A percentile compares a stretch with the other conserved stretches of the same genome.
Conservation (phyloP, 2,329 filamentous ascomycete genomes). For the Xylaria sp. region DNA sequence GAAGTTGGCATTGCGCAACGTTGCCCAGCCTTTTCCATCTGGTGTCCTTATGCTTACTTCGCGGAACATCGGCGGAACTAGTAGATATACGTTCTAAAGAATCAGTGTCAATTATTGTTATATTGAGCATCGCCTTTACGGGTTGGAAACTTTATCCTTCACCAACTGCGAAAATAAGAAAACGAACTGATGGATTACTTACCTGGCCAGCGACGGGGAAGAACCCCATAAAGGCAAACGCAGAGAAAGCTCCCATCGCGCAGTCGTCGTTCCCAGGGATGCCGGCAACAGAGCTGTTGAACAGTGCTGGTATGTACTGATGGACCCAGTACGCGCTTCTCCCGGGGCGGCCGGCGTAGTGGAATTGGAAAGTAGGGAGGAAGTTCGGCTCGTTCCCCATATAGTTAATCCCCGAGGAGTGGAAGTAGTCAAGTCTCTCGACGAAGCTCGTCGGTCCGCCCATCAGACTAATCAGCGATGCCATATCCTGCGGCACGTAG, state of each 20-base stretch:
- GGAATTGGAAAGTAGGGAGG: slow-evolving; percentile 65
- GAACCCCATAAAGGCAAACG: slow-evolving; percentile 63
- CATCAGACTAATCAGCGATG: slow-evolving; percentile 53
- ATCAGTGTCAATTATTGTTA: not conserved
- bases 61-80: slow-evolving; percentile 61
- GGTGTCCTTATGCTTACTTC: slow-evolving; percentile 54
- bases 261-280: slow-evolving; percentile 67
- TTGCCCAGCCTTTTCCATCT: slow-evolving; percentile 59
- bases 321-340: slow-evolving; percentile 65
- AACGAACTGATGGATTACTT: not conserved
- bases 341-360: slow-evolving; percentile 74
- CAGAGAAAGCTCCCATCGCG: slow-evolving; percentile 64
- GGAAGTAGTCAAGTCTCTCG: slow-evolving; percentile 71
- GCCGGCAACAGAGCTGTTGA: slow-evolving; percentile 71
- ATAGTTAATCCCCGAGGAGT: slow-evolving; percentile 72
- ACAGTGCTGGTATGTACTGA: slow-evolving; percentile 72
- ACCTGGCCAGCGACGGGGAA: slow-evolving; percentile 64
- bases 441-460: slow-evolving; percentile 68
- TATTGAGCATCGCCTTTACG: not conserved
- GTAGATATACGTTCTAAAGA: slow-evolving; percentile 58
- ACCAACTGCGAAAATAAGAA: not conserved
- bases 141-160: not conserved
- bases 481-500: slow-evolving; percentile 65
- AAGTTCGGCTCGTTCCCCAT: slow-evolving; percentile 72
- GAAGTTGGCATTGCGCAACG: slow-evolving; percentile 54